Evolutionary conservation across 371 early-diverging fungal genomes (phyloP).

Genomic region (Smittium mucronatum): DNA sequence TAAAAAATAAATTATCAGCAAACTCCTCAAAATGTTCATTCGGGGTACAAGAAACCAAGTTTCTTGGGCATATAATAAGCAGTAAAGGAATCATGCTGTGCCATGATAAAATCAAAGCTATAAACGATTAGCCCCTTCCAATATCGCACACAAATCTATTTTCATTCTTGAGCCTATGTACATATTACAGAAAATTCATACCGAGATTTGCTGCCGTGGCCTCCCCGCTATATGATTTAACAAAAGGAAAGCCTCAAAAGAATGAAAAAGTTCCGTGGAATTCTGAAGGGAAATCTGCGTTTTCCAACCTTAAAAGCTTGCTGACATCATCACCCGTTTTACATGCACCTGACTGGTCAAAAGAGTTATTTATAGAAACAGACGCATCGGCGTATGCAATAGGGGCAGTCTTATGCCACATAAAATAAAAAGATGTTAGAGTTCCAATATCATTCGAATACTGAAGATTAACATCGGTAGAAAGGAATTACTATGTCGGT

Average conservation of each 20-base stretch:
- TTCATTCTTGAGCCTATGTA: constrained; percentile 28
- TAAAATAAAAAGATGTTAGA: background rate
- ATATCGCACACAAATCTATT: constrained; percentile 17
- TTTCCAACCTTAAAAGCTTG: background rate
- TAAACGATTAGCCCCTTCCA: constrained; percentile 32
- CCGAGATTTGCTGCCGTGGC: constrained; percentile 17
- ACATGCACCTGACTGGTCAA: background rate
- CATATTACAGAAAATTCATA: constrained; percentile 27
- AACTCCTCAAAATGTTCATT: constrained; percentile 43
- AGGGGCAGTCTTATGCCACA: constrained; percentile 8
- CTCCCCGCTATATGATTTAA: constrained; percentile 22
- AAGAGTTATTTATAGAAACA: constrained; percentile 17
- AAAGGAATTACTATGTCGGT: constrained; percentile 1
- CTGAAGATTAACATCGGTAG: background rate
- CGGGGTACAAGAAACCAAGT: constrained; percentile 22
- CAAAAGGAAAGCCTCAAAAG: background rate
- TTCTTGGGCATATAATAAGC: constrained; percentile 32
- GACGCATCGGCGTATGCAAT: constrained; percentile 6
- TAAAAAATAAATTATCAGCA: constrained; percentile 22
- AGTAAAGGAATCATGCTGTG: constrained; percentile 22
- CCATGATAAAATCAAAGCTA: constrained; percentile 21
- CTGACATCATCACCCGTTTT: background rate
- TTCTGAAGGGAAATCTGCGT: background rate
- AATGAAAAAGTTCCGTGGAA: background rate
- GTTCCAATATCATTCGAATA: constrained; percentile 4